Conservation (phyloP, 2,329 filamentous ascomycete genomes). For the Epichloe gansuensis region DNA sequence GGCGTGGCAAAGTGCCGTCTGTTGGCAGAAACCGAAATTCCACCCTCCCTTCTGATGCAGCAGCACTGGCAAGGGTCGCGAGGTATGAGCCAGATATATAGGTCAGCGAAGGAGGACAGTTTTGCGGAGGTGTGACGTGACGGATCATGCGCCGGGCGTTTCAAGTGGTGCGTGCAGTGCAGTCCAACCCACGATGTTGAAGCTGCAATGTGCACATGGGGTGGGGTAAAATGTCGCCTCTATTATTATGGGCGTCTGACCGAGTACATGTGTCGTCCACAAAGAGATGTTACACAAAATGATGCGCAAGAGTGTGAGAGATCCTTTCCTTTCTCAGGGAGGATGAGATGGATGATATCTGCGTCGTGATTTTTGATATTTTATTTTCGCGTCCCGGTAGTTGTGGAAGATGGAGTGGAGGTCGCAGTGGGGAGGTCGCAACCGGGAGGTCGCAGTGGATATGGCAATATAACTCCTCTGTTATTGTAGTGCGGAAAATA, state of each 20-base stretch:
- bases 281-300: neutral
- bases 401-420: neutral
- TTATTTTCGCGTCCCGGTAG: neutral
- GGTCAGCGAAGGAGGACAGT: neutral
- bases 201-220: neutral
- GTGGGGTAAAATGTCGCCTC: neutral
- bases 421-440: neutral
- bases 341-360: neutral
- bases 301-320: too few species aligned
- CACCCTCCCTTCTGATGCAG: neutral
- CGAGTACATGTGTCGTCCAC: neutral
- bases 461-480: too few species aligned
- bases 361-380: neutral
- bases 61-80: neutral
- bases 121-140: slow-evolving; percentile 1
- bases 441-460: too few species aligned
- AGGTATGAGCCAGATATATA: neutral
- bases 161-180: neutral
- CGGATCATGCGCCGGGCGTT: slow-evolving; percentile 3
- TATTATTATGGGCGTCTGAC: neutral
- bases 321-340: too few species aligned
- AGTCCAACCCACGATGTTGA: neutral
- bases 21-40: neutral
- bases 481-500: too few species aligned
- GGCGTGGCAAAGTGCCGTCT: neutral